Percentiles rank a stretch among this genome's conserved stretches.
Conservation (phyloP, 192 early-diverging fungal species). For the Chytriomyces sp. region DNA sequence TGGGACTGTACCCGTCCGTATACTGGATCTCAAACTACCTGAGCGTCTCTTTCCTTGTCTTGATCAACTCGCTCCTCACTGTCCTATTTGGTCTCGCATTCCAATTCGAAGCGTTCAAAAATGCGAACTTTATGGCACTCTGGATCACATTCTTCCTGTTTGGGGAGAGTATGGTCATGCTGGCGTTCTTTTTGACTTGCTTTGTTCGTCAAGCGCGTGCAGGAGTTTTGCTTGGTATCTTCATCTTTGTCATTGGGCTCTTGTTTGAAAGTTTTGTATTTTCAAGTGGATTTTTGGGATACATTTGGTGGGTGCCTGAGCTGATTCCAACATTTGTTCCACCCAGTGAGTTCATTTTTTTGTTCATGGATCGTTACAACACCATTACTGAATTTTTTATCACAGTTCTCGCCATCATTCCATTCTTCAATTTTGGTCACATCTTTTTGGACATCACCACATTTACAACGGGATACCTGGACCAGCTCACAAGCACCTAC, state of each 20-base stretch:
- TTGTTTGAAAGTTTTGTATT: slow-evolving; percentile 70
- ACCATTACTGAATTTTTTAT: slow-evolving; percentile 9
- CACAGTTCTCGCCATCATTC: slow-evolving; percentile 37
- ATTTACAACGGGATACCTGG: slow-evolving; percentile 56
- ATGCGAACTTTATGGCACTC: slow-evolving; percentile 63
- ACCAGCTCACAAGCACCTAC: slow-evolving; percentile 61
- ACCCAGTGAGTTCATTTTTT: slow-evolving; percentile 31
- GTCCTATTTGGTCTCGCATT: slow-evolving; percentile 65
- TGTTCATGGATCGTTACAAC: background rate
- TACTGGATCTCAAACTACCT: slow-evolving; percentile 75
- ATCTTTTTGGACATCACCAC: slow-evolving; percentile 77
- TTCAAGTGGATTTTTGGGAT: slow-evolving; percentile 49
- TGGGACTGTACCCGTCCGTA: slow-evolving; percentile 72
- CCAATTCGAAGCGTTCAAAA: slow-evolving; percentile 65
- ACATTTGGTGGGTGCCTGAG: slow-evolving; percentile 56
- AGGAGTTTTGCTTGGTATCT: slow-evolving; percentile 76
- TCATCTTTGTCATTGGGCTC: slow-evolving; percentile 79
- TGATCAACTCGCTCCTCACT: slow-evolving; percentile 65
- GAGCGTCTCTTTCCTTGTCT: slow-evolving; percentile 59
- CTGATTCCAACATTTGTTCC: slow-evolving; percentile 34
- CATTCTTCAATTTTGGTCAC: slow-evolving; percentile 55
- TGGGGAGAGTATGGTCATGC: slow-evolving; percentile 73
- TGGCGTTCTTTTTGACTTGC: slow-evolving; percentile 73
- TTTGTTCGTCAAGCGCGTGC: slow-evolving; percentile 65
- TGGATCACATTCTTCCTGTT: slow-evolving; percentile 76